Evolutionary conservation across 2,329 filamentous ascomycete genomes (phyloP).

Genomic region (Colletotrichum neosansevieriae): DNA sequence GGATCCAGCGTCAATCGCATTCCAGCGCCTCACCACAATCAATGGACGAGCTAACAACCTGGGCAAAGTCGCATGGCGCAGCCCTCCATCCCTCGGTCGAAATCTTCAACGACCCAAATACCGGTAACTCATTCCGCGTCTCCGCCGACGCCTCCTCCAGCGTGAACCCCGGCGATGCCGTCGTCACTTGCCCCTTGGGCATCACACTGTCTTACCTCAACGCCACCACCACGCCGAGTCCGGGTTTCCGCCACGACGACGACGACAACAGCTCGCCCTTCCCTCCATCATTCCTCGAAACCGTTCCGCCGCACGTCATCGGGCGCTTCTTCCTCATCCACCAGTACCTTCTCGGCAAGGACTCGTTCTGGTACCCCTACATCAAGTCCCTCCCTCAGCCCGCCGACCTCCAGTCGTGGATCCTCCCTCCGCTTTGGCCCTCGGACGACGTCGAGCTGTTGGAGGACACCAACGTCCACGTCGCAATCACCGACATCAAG

Average conservation of each 20-base stretch:
- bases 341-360: constrained; percentile 69
- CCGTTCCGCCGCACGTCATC: constrained; percentile 68
- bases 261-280: constrained; percentile 51
- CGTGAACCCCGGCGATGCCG: constrained; percentile 53
- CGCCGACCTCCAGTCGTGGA: constrained; percentile 61
- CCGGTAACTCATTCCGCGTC: constrained; percentile 67
- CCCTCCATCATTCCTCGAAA: constrained; percentile 61
- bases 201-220: constrained; percentile 71
- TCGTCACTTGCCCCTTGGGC: constrained; percentile 65
- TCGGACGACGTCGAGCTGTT: constrained; percentile 69
- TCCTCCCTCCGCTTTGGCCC: constrained; percentile 73
- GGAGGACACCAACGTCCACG: constrained; percentile 64
- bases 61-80: constrained; percentile 61
- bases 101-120: constrained; percentile 62
- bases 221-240: constrained; percentile 52
- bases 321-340: constrained; percentile 77
- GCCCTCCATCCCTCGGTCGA: constrained; percentile 64
- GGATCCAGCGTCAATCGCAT: not conserved
- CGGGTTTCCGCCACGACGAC: constrained; percentile 31
- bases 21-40: not conserved
- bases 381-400: constrained; percentile 74
- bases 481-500: constrained; percentile 62
- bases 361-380: constrained; percentile 78
- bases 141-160: constrained; percentile 46
- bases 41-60: constrained; percentile 55